Conservation (phyloP, 495 filamentous ascomycete genomes). For the Darksidea phi region DNA sequence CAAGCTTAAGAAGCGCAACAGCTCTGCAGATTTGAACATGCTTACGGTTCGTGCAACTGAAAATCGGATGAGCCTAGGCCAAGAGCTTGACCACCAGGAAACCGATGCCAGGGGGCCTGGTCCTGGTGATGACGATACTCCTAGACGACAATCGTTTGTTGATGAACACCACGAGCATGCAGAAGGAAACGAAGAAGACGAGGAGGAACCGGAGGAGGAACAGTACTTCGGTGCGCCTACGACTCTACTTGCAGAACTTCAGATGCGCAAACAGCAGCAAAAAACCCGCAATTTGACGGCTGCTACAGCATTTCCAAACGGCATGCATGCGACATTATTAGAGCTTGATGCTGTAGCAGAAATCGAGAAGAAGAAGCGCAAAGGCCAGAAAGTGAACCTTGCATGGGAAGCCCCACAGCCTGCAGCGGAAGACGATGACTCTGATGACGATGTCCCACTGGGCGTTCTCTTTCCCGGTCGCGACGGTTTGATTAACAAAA, state of each 20-base stretch:
- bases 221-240: constrained; percentile 69
- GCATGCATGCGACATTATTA: constrained; percentile 83
- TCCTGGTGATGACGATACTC: constrained; percentile 4
- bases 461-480: constrained; percentile 72
- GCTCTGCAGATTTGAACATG: constrained; percentile 36
- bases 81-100: constrained; percentile 23
- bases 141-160: constrained; percentile 8
- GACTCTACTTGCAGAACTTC: constrained; percentile 87
- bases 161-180: constrained; percentile 5
- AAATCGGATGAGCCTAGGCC: constrained; percentile 31
- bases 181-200: constrained; percentile 16
- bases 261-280: constrained; percentile 81
- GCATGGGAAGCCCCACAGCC: constrained; percentile 76
- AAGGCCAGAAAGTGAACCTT: constrained; percentile 71
- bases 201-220: constrained; percentile 19
- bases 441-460: constrained; percentile 73
- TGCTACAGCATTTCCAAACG: constrained; percentile 64
- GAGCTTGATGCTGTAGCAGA: constrained; percentile 90
- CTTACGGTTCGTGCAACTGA: constrained; percentile 27
- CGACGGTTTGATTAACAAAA: constrained; percentile 52
- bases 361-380: constrained; percentile 71
- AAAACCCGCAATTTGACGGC: constrained; percentile 71
- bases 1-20: constrained; percentile 41
- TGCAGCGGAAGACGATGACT: constrained; percentile 48
- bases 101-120: constrained; percentile 7